Conservation (phyloP, 352 stramenopile genomes). For the Blastocystis sp. region DNA sequence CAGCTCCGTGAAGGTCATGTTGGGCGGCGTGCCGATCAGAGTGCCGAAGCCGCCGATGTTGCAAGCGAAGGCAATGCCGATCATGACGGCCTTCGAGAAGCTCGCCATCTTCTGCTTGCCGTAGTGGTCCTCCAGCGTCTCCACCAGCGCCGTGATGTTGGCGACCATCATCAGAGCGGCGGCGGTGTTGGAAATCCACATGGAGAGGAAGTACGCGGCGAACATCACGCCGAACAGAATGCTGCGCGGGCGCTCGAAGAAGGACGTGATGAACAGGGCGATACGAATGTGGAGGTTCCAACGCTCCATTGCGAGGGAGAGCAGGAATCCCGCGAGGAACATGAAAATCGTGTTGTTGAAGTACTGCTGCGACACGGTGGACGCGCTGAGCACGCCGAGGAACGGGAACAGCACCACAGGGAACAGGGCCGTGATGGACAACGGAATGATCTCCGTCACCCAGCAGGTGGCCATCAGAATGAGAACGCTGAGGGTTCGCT, state of each 20-base stretch:
- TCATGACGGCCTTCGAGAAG: conserved; percentile 64
- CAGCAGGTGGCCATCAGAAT: conserved; percentile 56
- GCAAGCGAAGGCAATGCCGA: conserved; percentile 58
- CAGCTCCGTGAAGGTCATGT: conserved; percentile 50
- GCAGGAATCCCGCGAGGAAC: conserved; percentile 50
- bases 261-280: conserved; percentile 23
- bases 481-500: neutral
- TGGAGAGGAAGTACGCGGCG: conserved; percentile 52
- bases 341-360: conserved; percentile 69
- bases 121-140: conserved; percentile 48
- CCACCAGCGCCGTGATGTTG: conserved; percentile 31
- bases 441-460: conserved; percentile 56
- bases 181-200: conserved; percentile 68
- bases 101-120: conserved; percentile 40
- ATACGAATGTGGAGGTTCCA: conserved; percentile 61
- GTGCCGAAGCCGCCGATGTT: conserved; percentile 55
- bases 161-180: conserved; percentile 66
- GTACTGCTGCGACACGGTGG: conserved; percentile 7
- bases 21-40: conserved; percentile 56
- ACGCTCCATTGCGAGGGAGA: conserved; percentile 58
- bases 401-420: conserved; percentile 46
- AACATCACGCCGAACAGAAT: conserved; percentile 68
- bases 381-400: neutral
- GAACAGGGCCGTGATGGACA: conserved; percentile 52
- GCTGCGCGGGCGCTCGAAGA: conserved; percentile 30